These are phyloP conservation scores for Ophiostoma himal-ulmi DNA, from an alignment of 2,329 filamentous ascomycete genomes.

Conservation along the genomic window DNA sequence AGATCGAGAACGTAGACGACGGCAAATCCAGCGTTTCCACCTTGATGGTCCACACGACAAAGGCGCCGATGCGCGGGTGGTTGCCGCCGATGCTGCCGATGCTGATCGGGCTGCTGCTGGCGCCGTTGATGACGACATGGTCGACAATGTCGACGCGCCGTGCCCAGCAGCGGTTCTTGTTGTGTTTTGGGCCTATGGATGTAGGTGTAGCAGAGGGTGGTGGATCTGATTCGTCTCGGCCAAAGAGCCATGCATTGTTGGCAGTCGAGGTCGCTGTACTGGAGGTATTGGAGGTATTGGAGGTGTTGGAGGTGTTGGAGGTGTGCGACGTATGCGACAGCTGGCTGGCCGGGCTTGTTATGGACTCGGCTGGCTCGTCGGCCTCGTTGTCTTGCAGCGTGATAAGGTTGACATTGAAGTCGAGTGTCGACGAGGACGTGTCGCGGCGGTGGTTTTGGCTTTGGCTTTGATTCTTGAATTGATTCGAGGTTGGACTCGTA, in stretches of 20 bases:
- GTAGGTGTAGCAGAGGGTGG: background rate
- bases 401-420: constrained; percentile 35
- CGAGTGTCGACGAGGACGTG: constrained; percentile 19
- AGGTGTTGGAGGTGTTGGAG: background rate
- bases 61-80: constrained; percentile 61
- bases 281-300: no score
- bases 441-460: constrained; percentile 18
- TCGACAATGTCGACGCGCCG: constrained; percentile 56
- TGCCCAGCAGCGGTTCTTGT: constrained; percentile 54
- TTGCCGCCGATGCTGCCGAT: constrained; percentile 33
- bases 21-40: constrained; percentile 72
- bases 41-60: constrained; percentile 88
- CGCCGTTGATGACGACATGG: constrained; percentile 52
- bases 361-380: constrained; percentile 34
- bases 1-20: constrained; percentile 47
- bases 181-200: background rate
- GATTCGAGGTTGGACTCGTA: background rate
- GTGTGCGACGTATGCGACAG: background rate
- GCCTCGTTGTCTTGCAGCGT: constrained; percentile 58
- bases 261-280: background rate
- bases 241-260: constrained; percentile 13
- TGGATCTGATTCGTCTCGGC: background rate
- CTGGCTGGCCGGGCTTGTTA: background rate
- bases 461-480: background rate
- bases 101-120: constrained; percentile 30